These are phyloP conservation scores for Candida orba DNA, from an alignment of 805 yeast species.

Conservation along the genomic window DNA sequence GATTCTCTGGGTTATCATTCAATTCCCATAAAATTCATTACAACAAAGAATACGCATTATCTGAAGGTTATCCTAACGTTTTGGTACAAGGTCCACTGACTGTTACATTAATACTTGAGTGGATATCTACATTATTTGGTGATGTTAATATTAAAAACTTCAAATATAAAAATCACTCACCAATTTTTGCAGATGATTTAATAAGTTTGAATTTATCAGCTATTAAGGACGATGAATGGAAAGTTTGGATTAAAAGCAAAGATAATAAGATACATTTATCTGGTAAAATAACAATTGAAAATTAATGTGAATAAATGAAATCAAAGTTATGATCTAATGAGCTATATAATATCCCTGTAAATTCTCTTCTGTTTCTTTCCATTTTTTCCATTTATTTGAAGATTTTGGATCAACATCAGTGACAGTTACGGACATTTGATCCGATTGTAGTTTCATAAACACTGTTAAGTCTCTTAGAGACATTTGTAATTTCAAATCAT, in stretches of 20 bases:
- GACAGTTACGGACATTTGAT: constrained; percentile 15
- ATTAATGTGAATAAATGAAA: background rate
- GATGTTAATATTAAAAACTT: constrained; percentile 23
- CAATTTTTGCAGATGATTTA: constrained; percentile 32
- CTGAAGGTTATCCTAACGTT: constrained; percentile 55
- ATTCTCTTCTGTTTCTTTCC: constrained; percentile 36
- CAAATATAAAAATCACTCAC: constrained; percentile 36
- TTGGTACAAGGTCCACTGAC: constrained; percentile 81
- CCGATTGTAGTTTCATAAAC: constrained; percentile 22
- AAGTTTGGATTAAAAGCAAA: constrained; percentile 18
- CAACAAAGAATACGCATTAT: constrained; percentile 45
- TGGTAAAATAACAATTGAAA: constrained; percentile 10
- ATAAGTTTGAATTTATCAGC: constrained; percentile 19
- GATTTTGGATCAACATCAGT: constrained; percentile 53
- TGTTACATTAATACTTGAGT: constrained; percentile 51
- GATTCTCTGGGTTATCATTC: constrained; percentile 70
- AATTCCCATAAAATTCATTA: constrained; percentile 84
- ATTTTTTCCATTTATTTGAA: constrained; percentile 36
- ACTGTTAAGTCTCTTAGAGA: constrained; percentile 32
- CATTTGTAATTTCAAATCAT: constrained; percentile 26
- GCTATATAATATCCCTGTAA: constrained; percentile 21
- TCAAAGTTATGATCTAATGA: background rate
- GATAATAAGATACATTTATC: constrained; percentile 10
- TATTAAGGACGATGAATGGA: constrained; percentile 3
- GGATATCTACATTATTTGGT: constrained; percentile 29